Evolutionary conservation across 768 basidiomycete species (phyloP), one percentile per base, ranked within the genome.

Genomic region (Pleurotus giganteus): DNA sequence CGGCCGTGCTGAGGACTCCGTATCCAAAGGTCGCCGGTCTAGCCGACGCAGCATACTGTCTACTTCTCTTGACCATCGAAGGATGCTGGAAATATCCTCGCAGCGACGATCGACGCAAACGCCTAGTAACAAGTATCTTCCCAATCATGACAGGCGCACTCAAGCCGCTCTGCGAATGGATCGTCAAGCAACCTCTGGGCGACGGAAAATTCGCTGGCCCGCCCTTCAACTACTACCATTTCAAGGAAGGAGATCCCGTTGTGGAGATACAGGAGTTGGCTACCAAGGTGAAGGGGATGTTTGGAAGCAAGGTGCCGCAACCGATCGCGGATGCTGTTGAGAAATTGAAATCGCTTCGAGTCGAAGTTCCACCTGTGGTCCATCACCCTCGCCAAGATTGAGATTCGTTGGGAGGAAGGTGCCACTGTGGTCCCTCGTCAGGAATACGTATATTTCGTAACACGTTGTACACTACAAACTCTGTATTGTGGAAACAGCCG

Each of bases 141-240:
- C 58, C 56, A 4, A 55, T 67, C 29, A 67, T 67, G 66, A 60
- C 60, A 45, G 63, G 61, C 15, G 51, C 66, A n/a, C 57, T 67
- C 29, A 56, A 62, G 4, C 66, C 65, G 9, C 62, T 67, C 49
- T 63, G 65, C 28, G 57, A 59, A 27, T 58, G 66, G 54, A 60
- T 67, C 11, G 58, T 65, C 15, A 54, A 51, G 15, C 65, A 67
- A 54, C 59, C 60, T 24, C 57, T 64, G 19, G 57, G 60, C 4
- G 57, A 56, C 24, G 57, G 53, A 34, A 54, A 60, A 39, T 49
- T 58, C 34, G 66, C 66, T 11, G 64, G 58, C 21, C 64, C 66
- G 9, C 59, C 61, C 23, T 67, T 67, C 52, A 56, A 55, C 23
- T 67, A 63, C 51, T 67, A 64, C 55, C 57, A 50, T 37, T 50